Percentiles rank a stretch among this genome's conserved stretches.
phyloP scores from a whole-genome alignment of 768 basidiomycete species.

The Tephrocybe sp. region DNA sequence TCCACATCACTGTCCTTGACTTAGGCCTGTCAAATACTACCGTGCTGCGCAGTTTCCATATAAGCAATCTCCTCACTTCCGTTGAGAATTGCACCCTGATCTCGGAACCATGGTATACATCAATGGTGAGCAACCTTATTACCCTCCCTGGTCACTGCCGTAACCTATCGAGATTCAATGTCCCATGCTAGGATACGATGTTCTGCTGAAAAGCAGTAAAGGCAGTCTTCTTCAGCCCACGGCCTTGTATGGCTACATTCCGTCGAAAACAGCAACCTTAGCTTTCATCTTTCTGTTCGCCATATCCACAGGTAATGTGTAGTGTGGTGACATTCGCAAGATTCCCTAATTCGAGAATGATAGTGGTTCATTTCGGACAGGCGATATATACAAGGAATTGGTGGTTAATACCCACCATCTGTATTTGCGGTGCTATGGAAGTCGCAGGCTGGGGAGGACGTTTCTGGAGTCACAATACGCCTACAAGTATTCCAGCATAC shows the following conservation, averaged over 20 bases:
- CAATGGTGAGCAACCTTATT: not conserved
- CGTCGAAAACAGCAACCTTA: conserved; percentile 33
- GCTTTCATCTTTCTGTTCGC: conserved; percentile 37
- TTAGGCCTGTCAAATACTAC: too few relatives aligned
- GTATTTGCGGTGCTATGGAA: conserved; percentile 47
- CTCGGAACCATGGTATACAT: not conserved
- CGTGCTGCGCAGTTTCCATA: too few relatives aligned
- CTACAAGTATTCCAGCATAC: conserved; percentile 24
- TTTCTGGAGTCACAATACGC: conserved; percentile 43
- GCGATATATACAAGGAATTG: conserved; percentile 41
- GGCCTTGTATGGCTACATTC: conserved; percentile 35
- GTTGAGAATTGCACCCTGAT: not conserved
- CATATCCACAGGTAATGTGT: conserved; percentile 32
- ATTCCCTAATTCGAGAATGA: not conserved
- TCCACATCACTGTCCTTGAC: too few relatives aligned
- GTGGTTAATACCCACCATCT: conserved; percentile 51
- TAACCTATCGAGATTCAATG: not conserved
- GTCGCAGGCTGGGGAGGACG: conserved; percentile 54
- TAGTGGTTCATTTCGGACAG: conserved; percentile 47
- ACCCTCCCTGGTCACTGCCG: too few relatives aligned
- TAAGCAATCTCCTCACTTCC: not conserved
- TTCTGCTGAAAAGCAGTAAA: not conserved
- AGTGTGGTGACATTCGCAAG: not conserved
- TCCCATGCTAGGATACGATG: not conserved
- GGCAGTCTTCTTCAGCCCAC: not conserved